Percentiles rank a stretch among this genome's conserved stretches.
Evolutionary conservation across 2,329 filamentous ascomycete genomes (phyloP).

Genomic region (Apiospora rasikravindrae): DNA sequence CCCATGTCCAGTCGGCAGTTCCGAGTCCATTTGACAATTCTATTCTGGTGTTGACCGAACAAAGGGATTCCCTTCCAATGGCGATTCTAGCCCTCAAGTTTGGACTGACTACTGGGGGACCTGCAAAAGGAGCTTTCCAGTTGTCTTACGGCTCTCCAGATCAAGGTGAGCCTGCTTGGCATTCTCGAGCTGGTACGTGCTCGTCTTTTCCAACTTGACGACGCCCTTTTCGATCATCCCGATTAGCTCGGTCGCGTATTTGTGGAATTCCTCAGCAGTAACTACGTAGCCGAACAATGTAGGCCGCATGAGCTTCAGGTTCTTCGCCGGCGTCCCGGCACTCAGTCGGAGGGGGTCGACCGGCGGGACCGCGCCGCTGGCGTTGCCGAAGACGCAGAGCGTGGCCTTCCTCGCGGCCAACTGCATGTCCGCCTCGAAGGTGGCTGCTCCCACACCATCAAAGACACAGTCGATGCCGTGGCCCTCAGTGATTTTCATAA

Average conservation of each 20-base stretch:
- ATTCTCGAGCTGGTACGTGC: slow-evolving; percentile 77
- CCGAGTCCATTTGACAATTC: neutral
- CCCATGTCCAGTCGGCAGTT: too few species aligned
- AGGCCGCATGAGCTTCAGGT: slow-evolving; percentile 77
- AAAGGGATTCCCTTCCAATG: neutral
- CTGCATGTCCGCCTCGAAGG: slow-evolving; percentile 80
- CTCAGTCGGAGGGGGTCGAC: slow-evolving; percentile 61
- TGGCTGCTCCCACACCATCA: slow-evolving; percentile 84
- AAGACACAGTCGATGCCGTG: slow-evolving; percentile 79
- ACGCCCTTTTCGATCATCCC: slow-evolving; percentile 67
- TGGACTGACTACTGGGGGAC: slow-evolving; percentile 34
- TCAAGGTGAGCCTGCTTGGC: slow-evolving; percentile 75
- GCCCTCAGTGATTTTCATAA: slow-evolving; percentile 73
- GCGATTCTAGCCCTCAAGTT: neutral
- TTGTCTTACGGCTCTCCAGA: slow-evolving; percentile 81
- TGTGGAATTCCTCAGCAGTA: slow-evolving; percentile 72
- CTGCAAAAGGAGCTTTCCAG: slow-evolving; percentile 77
- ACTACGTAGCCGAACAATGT: slow-evolving; percentile 73
- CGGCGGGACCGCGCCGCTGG: slow-evolving; percentile 77
- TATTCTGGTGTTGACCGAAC: neutral
- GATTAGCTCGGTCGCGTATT: slow-evolving; percentile 75
- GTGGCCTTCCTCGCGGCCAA: slow-evolving; percentile 78
- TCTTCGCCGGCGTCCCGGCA: slow-evolving; percentile 61
- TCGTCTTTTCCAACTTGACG: slow-evolving; percentile 69
- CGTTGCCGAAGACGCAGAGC: slow-evolving; percentile 81